Percentiles rank a stretch among this genome's conserved stretches.
Evolutionary conservation across 176 grass and related monocot species (phyloP).

Genomic region (Triticum timopheevii): DNA sequence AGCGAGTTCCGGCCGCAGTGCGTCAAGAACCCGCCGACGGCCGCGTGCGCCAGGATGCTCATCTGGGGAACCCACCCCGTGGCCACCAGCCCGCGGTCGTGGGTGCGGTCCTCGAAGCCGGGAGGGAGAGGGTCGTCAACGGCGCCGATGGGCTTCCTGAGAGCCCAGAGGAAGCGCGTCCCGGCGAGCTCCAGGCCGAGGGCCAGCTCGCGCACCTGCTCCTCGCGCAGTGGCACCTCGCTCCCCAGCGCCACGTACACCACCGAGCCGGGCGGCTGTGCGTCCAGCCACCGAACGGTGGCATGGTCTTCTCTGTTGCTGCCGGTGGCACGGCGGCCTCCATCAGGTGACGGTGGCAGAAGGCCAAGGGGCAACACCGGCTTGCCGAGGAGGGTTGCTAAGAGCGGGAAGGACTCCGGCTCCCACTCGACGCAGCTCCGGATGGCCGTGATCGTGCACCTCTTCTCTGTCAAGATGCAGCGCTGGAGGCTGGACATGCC

Average conservation of each 20-base stretch:
- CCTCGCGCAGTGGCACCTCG: neutral
- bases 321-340: neutral
- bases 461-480: neutral
- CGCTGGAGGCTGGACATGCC: neutral
- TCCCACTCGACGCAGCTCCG: neutral
- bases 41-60: neutral
- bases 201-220: neutral
- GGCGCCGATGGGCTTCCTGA: neutral
- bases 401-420: neutral
- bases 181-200: slow-evolving; percentile 1
- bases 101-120: neutral
- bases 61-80: neutral
- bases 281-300: neutral
- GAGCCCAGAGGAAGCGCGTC: neutral
- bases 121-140: neutral
- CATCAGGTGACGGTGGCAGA: neutral
- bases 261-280: neutral
- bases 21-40: neutral
- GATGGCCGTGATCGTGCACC: neutral
- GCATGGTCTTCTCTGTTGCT: neutral
- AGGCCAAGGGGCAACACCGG: neutral
- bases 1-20: slow-evolving; percentile 9
- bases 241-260: neutral
- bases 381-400: neutral
- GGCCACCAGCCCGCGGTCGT: neutral